Conservation (phyloP, 2,329 filamentous ascomycete species). For the Thielaviopsis ethacetica region DNA sequence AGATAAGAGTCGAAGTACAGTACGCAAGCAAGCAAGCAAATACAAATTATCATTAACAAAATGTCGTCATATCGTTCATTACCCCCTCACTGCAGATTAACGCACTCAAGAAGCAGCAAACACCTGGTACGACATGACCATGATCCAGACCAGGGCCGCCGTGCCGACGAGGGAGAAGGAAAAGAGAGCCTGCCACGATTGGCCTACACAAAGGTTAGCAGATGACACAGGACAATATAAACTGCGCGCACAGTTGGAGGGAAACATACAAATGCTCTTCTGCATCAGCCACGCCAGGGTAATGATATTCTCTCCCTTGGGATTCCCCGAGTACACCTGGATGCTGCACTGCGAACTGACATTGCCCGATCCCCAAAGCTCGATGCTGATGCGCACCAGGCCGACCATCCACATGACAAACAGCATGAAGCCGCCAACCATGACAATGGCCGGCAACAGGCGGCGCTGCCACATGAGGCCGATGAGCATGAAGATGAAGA, state of each 20-base stretch:
- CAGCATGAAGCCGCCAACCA: slow-evolving; percentile 48
- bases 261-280: slow-evolving; percentile 41
- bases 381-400: slow-evolving; percentile 42
- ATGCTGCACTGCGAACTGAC: slow-evolving; percentile 44
- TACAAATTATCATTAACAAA: not conserved
- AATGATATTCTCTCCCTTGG: slow-evolving; percentile 32
- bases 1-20: not conserved
- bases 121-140: slow-evolving; percentile 51
- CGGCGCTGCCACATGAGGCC: slow-evolving; percentile 44
- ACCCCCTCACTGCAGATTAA: too few species aligned
- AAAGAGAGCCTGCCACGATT: slow-evolving; percentile 49
- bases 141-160: slow-evolving; percentile 50
- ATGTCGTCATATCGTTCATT: not conserved
- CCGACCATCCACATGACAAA: slow-evolving; percentile 54
- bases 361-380: slow-evolving; percentile 44
- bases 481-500: slow-evolving; percentile 50
- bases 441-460: slow-evolving; percentile 43
- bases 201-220: slow-evolving; percentile 23
- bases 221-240: not conserved
- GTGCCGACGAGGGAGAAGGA: slow-evolving; percentile 43
- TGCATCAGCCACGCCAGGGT: slow-evolving; percentile 51
- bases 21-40: not conserved
- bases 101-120: slow-evolving; percentile 29
- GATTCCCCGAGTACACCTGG: slow-evolving; percentile 35
- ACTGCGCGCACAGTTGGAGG: not conserved